A percentile compares a stretch with the other conserved stretches of the same genome.
phyloP scores from a whole-genome alignment of 2,329 filamentous ascomycete genomes.

The Diaporthe eres region DNA sequence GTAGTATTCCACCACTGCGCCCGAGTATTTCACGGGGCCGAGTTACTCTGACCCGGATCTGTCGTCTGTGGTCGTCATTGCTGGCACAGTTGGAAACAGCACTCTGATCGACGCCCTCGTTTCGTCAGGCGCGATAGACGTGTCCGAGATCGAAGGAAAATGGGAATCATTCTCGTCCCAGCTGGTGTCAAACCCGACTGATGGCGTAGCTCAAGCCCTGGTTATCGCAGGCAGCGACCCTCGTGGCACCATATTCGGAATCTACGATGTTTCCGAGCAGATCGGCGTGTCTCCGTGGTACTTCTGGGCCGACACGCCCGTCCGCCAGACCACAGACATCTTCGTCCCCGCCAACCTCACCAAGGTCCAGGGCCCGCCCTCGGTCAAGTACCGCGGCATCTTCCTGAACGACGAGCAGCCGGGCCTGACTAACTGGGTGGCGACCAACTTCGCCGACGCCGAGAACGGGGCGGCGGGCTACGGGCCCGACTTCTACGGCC shows the following conservation, averaged over 20 bases:
- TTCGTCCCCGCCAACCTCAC: slow-evolving; percentile 62
- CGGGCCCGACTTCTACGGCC: slow-evolving; percentile 75
- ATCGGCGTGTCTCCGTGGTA: slow-evolving; percentile 81
- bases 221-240: slow-evolving; percentile 78
- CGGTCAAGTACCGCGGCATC: slow-evolving; percentile 77
- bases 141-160: slow-evolving; percentile 68
- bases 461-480: slow-evolving; percentile 62
- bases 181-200: slow-evolving; percentile 70
- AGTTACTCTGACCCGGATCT: slow-evolving; percentile 57
- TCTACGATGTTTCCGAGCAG: slow-evolving; percentile 80
- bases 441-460: slow-evolving; percentile 57
- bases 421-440: slow-evolving; percentile 76
- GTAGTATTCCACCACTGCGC: slow-evolving; percentile 59
- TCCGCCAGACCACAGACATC: slow-evolving; percentile 65
- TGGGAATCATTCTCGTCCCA: slow-evolving; percentile 79
- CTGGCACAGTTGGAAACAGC: slow-evolving; percentile 77
- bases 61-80: slow-evolving; percentile 72
- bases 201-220: slow-evolving; percentile 70
- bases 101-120: slow-evolving; percentile 72
- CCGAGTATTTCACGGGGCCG: slow-evolving; percentile 61
- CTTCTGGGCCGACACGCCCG: slow-evolving; percentile 75
- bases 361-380: slow-evolving; percentile 71
- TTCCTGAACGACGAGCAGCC: slow-evolving; percentile 81
- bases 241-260: slow-evolving; percentile 76
- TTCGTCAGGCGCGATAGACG: slow-evolving; percentile 68